Conservation (phyloP, 805 yeast species). For the Metschnikowia kofuensis region DNA sequence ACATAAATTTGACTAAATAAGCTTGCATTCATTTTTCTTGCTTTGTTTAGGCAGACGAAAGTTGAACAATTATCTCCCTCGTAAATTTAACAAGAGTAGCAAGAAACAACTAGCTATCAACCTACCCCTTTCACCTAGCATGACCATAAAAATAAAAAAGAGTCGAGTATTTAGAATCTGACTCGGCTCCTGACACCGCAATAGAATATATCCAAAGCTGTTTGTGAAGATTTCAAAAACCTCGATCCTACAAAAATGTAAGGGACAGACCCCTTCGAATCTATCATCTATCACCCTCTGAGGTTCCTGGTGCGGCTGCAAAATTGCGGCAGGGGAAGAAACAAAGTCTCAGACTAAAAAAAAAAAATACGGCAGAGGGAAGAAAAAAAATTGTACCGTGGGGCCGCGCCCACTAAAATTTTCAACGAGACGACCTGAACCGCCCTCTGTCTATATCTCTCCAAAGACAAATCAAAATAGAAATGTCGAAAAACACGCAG, state of each 20-base stretch:
- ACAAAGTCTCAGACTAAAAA: not conserved
- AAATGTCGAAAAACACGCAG: slow-evolving; percentile 37
- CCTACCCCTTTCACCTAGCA: too few relatives aligned
- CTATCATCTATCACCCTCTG: not conserved
- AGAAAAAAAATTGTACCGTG: not conserved
- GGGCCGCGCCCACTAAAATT: slow-evolving; percentile 14
- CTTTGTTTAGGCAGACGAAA: too few relatives aligned
- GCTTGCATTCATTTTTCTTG: too few relatives aligned
- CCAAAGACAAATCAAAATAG: not conserved
- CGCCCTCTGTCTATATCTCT: not conserved
- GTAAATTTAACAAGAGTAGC: too few relatives aligned
- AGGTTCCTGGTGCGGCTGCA: not conserved
- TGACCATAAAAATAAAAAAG: too few relatives aligned
- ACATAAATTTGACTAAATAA: too few relatives aligned
- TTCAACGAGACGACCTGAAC: slow-evolving; percentile 8
- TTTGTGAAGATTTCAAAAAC: too few relatives aligned
- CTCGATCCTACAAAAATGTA: not conserved
- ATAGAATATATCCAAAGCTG: too few relatives aligned
- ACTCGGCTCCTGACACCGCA: too few relatives aligned
- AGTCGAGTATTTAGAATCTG: too few relatives aligned
- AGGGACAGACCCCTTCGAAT: not conserved
- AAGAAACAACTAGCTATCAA: too few relatives aligned
- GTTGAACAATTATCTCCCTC: too few relatives aligned
- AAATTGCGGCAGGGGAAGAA: not conserved
- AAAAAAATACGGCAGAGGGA: not conserved